Evolutionary conservation across 441 rosid species (phyloP), one percentile per base, ranked within the genome.

Genomic region (Breynia disticha): DNA sequence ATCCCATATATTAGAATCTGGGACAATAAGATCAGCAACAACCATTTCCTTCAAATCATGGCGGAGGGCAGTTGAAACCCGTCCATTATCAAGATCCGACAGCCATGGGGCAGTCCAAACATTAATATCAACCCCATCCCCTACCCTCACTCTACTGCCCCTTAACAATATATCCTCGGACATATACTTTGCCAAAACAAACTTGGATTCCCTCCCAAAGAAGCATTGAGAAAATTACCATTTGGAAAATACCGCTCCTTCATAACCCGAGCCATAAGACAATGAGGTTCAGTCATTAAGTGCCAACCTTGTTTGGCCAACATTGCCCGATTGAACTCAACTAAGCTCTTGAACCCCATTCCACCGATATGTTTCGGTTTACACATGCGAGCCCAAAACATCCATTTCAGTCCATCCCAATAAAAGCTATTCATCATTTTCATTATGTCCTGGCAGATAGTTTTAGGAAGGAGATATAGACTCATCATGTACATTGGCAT

Each of bases 301-400:
- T 39, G n/a, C 60, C 51, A 56, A 7, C 37, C 12, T 8, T 56
- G 51, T 5, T 45, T 45, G 2, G 41, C 60, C 10, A 56, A n/a
- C n/a, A 45, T 4, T 0, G 39, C 38, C 1, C 16, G 12, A 35
- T 28, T 46, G 13, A 57, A 24, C 0, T 1, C 24, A 0, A 9
- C 16, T 0, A 46, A 9, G 6, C 47, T 46, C 6, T 15, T 16
- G 5, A 57, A 57, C 2, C 52, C 24, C 21, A 45, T 0, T 13
- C 60, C 50, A 1, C 60, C 50, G 7, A 44, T 45, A 11, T 11
- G 3, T 5, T 4, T n/a, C n/a, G 11, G 16, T n/a, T n/a, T n/a
- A n/a, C 39, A 21, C 19, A 45, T 0, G 3, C 2, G 21, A 5
- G 22, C 19, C 60, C 43, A 56, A 0, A 39, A 2, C 5, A n/a